Percentiles rank a stretch among this genome's conserved stretches.
phyloP scores from a whole-genome alignment of 1,139 yeast genomes.

The Wickerhamomyces sp. region DNA sequence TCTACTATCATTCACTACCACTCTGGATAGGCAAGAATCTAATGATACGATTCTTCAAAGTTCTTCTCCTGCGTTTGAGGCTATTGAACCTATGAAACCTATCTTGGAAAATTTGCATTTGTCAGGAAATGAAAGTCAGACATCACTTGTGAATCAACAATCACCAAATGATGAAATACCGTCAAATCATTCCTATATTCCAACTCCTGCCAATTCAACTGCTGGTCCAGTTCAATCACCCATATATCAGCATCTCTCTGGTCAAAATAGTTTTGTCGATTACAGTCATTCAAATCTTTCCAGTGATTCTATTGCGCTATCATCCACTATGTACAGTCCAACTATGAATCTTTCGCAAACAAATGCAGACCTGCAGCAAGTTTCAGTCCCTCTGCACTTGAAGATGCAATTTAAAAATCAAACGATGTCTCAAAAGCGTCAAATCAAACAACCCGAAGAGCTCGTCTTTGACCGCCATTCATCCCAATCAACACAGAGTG shows the following conservation, averaged over 20 bases:
- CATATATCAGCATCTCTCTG: neutral
- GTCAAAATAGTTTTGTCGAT: slow-evolving; percentile 2
- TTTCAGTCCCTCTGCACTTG: slow-evolving; percentile 6
- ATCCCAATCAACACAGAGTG: too few species aligned
- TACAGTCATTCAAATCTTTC: neutral
- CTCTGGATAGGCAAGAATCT: slow-evolving; percentile 22
- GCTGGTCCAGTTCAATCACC: slow-evolving; percentile 6
- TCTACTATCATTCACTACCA: slow-evolving; percentile 19
- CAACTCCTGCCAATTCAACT: slow-evolving; percentile 13
- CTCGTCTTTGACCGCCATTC: too few species aligned
- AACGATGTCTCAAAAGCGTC: slow-evolving; percentile 7
- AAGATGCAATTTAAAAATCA: slow-evolving; percentile 9
- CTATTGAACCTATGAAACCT: slow-evolving; percentile 8
- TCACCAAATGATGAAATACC: neutral
- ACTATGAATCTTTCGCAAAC: neutral
- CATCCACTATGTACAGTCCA: neutral
- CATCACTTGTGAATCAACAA: slow-evolving; percentile 5
- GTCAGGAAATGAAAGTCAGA: slow-evolving; percentile 4
- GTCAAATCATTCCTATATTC: slow-evolving; percentile 1
- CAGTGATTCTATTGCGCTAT: slow-evolving; percentile 1
- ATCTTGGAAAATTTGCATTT: slow-evolving; percentile 4
- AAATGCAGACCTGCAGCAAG: neutral
- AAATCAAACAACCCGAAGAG: too few species aligned
- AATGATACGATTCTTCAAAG: slow-evolving; percentile 22
- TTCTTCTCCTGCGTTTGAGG: slow-evolving; percentile 18